Base-by-base conservation (phyloP, 768 basidiomycete species). In the Austroboletus eburneus region DNA sequence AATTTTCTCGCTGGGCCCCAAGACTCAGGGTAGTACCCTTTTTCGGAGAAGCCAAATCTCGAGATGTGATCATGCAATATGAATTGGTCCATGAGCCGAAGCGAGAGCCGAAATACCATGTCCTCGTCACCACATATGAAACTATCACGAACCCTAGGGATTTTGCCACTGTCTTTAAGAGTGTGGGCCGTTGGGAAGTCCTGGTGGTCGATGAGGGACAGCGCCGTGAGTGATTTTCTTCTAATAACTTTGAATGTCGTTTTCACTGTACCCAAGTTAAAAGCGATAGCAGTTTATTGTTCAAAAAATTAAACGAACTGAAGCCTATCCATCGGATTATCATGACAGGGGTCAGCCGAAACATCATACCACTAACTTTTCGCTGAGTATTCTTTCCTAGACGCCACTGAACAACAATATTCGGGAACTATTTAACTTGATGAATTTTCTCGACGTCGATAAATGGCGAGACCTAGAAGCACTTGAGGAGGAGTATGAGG, bases 361-460 rank as follows among this genome's bases (percentile, higher is more conserved):
- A 3, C 22, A n/a, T 39, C 3, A 22, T 45, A 9, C 24, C 40
- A 17, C 30, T 29, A 22, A 20, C 23, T 38, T 24, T 30, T 45
- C 6, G 6, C 43, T 40, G 9, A 37, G 48, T 18, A 17, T 18
- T 27, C 32, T 34, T 32, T 32, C 30, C 17, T 48, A 91, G 78
- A 98, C 96, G 1, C 95, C 95, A 0, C 66, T 98, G 48, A 98
- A 98, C 67, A 98, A 98, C 72, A 98, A 97, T 61, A 86, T 99
- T 20, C 78, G 91, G 39, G 96, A 99, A 67, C 68, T 99, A 21
- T 95, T 98, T 74, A 98, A 94, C 64, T 75, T 99, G 35, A 92
- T 99, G 83, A 90, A 92, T 63, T 98, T 98, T 71, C 77, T 98
- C 16, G 90, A 93, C 61, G 80, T 87, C 5, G 54, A 67, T 12